Percentiles rank a stretch among this genome's conserved stretches.
These are phyloP conservation scores for Camillea tinctor DNA, from an alignment of 2,329 filamentous ascomycete species.

Conservation along the genomic window DNA sequence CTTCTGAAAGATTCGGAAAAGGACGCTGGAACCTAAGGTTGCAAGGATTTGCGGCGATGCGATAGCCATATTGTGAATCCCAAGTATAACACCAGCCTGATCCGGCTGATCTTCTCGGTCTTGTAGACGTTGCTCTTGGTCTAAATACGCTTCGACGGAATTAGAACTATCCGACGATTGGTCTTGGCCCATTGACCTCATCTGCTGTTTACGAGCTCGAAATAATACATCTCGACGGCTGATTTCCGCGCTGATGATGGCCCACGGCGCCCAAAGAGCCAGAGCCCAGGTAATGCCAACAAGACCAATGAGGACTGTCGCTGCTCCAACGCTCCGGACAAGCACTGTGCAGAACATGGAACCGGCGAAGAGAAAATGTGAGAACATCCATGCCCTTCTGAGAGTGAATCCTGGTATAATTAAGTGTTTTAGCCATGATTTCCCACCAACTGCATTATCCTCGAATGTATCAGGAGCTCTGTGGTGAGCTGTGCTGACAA, in stretches of 20 bases:
- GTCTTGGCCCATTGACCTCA: conserved; percentile 24
- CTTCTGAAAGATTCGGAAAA: conserved; percentile 86
- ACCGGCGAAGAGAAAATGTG: conserved; percentile 77
- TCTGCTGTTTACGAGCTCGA: conserved; percentile 39
- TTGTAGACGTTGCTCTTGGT: conserved; percentile 36
- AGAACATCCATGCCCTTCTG: conserved; percentile 81
- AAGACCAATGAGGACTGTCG: conserved; percentile 74
- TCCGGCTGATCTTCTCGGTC: conserved; percentile 63
- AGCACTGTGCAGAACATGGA: conserved; percentile 84
- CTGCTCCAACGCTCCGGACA: conserved; percentile 67
- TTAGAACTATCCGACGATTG: conserved; percentile 11
- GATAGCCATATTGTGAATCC: conserved; percentile 94
- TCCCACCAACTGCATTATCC: conserved; percentile 35
- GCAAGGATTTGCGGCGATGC: conserved; percentile 89
- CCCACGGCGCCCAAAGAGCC: conserved; percentile 92
- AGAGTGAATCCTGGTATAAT: conserved; percentile 83
- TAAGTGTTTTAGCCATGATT: conserved; percentile 56
- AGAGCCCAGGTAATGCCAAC: conserved; percentile 91
- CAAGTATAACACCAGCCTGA: conserved; percentile 85
- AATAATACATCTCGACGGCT: conserved; percentile 69
- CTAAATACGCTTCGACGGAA: conserved; percentile 26
- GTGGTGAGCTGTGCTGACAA: conserved; percentile 29
- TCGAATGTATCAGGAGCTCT: conserved; percentile 32
- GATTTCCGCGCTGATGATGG: conserved; percentile 91
- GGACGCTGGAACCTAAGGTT: conserved; percentile 76